Evolutionary conservation across 2,329 filamentous ascomycete genomes (phyloP), one percentile per base, ranked within the genome.

Genomic region (Pseudocercospora musae): DNA sequence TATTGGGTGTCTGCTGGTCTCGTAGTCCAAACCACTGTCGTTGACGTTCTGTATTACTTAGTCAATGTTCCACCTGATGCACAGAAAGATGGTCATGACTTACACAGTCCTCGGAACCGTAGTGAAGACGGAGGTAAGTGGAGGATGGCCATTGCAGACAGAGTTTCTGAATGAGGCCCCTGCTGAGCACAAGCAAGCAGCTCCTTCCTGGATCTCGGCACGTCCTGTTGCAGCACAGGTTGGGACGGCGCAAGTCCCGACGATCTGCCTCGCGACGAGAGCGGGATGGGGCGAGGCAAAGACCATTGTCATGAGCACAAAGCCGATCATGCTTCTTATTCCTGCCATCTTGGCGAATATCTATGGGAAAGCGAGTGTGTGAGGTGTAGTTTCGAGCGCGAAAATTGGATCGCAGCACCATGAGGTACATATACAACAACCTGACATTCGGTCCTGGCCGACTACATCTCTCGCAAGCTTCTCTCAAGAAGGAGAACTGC

Each of bases 101-200:
- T 4, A 54, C 52, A 25, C 21, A 27, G 49, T 52, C 21, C 23
- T 31, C 3, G 49, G 23, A 15, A 27, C 9, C 29, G 29, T 33
- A 9, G 31, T 23, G 20, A 54, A 40, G n/a, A 10, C n/a, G 4
- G 27, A n/a, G 20, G 27, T 29, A 2, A 54, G 7, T 33, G 29
- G n/a, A 20, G 29, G 52, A 21, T 54, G 9, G 10, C 31, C 29
- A 4, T 37, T 20, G 52, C 52, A 54, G 29, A 54, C 10, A n/a
- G 52, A 54, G n/a, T n/a, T 10, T 9, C 52, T 37, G 18, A 54
- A 54, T 15, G n/a, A 33, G 9, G 27, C 1, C 4, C n/a, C 27
- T 20, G 52, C 52, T 9, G 52, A 54, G 52, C 52, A 54, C 52
- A 54, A 25, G 18, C 52, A 54, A 13, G 27, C 52, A 40, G 52